These are phyloP conservation scores for Cadophora gregata DNA, from an alignment of 2,329 filamentous ascomycete species.

Conservation along the genomic window DNA sequence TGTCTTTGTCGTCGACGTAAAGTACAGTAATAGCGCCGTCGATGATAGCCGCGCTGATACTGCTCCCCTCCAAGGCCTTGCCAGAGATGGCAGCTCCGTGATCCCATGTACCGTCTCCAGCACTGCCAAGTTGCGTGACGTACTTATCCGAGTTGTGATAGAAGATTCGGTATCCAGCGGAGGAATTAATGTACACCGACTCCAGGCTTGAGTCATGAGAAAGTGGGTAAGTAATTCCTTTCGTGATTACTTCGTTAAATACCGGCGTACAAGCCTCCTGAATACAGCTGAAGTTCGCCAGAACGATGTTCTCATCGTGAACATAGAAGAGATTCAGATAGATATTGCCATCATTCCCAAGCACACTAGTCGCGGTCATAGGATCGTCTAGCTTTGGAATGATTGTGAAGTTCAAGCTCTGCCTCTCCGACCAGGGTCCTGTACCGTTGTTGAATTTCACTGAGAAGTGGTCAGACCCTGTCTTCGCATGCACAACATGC, in stretches of 20 bases:
- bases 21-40: slow-evolving; percentile 1
- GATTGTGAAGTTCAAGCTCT: slow-evolving; percentile 21
- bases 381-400: slow-evolving; percentile 19
- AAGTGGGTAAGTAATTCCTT: neutral
- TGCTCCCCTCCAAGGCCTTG: slow-evolving; percentile 24
- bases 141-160: slow-evolving; percentile 27
- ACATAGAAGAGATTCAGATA: slow-evolving; percentile 28
- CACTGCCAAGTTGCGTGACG: slow-evolving; percentile 16
- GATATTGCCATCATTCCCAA: slow-evolving; percentile 16
- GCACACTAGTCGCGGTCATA: slow-evolving; percentile 20
- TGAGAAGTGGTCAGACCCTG: neutral
- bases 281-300: slow-evolving; percentile 24
- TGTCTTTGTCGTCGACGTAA: neutral
- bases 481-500: slow-evolving; percentile 19
- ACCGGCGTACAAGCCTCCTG: slow-evolving; percentile 7
- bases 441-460: slow-evolving; percentile 7
- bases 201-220: slow-evolving; percentile 4
- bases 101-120: slow-evolving; percentile 21
- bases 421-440: slow-evolving; percentile 2
- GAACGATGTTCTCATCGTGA: slow-evolving; percentile 18
- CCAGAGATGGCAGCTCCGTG: slow-evolving; percentile 19
- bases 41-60: slow-evolving; percentile 15
- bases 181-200: slow-evolving; percentile 11
- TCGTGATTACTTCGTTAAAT: slow-evolving; percentile 6
- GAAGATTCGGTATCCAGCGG: slow-evolving; percentile 11